Conservation (phyloP, 768 basidiomycete species). For the Agaricus subrufescens region DNA sequence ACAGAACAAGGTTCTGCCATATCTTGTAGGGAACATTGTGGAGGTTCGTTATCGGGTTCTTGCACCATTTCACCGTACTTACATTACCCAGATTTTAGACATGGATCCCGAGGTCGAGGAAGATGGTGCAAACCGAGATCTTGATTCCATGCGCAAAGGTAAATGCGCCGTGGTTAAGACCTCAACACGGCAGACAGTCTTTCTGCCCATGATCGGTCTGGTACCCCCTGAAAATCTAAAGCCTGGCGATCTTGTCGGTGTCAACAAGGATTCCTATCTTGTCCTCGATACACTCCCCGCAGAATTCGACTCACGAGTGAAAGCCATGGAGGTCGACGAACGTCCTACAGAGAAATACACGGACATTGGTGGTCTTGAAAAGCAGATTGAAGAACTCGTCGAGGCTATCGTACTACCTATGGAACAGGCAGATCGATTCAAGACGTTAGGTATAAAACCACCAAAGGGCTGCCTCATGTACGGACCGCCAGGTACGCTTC, state of each 20-base stretch:
- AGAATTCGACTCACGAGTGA: conserved; percentile 97
- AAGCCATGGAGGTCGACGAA: conserved; percentile 99
- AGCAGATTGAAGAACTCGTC: conserved; percentile 97
- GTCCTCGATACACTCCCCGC: conserved; percentile 93
- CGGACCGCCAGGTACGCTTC: conserved; percentile 80
- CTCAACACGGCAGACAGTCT: conserved; percentile 96
- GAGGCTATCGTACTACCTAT: conserved; percentile 98
- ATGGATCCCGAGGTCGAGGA: conserved; percentile 92
- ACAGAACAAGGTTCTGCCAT: conserved; percentile 98
- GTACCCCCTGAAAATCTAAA: conserved; percentile 88
- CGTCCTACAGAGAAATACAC: conserved; percentile 96
- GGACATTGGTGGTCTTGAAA: conserved; percentile 96
- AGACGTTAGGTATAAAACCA: conserved; percentile 94
- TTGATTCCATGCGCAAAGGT: conserved; percentile 93
- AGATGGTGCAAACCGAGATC: conserved; percentile 92
- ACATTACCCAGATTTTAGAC: conserved; percentile 69
- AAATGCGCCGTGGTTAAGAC: conserved; percentile 99
- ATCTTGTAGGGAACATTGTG: conserved; percentile 96
- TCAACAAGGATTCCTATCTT: conserved; percentile 99
- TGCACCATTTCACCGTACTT: conserved; percentile 5
- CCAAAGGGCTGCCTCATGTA: conserved; percentile 99
- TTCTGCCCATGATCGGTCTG: conserved; percentile 96
- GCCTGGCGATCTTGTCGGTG: conserved; percentile 94
- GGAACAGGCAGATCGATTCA: conserved; percentile 98
- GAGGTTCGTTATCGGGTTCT: conserved; percentile 54